Evolutionary conservation across 441 rosid genomes (phyloP), one percentile per base, ranked within the genome.

Genomic region (Eugenia klotzschiana): DNA sequence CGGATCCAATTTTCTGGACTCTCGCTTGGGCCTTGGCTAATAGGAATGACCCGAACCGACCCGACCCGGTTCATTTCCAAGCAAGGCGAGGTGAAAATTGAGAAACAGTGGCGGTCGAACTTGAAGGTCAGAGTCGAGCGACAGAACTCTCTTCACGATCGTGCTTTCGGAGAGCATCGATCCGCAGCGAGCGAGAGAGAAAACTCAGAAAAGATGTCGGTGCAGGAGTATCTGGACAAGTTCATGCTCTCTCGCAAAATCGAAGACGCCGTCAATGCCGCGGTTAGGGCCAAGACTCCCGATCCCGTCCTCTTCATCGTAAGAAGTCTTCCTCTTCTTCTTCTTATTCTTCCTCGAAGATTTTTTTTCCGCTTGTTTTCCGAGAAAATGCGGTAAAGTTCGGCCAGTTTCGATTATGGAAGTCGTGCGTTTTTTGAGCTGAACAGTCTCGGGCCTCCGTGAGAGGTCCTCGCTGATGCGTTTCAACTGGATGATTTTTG

Each of bases 301-400:
- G 98, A 95, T 92, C 98, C 98, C 81, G 95, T 97, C 80, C 98
- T 97, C 85, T 95, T 95, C 93, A 97, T 97, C 89, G 98, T 97
- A 85, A 82, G 80, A 51, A 8, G 52, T 82, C 84, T 37, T 74
- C 80, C 79, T 51, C 37, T 16, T 43, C 77, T 0, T 22, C 54
- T 2, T 16, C 80, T 49, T 51, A 3, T 4, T 82, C 25, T 33
- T 64, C 43, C 74, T 33, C 0, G 7, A 37, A 69, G 4, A 4
- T 37, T 11, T 2, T 37, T 69, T 37, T 69, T 40, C 46, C 46
- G 46, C 77, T 20, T 40, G 25, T 64, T 69, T 8, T 10, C 25
- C 46, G 74, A 64, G 74, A 18, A 64, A 64, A 33, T 64, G 74
- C 46, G 14, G n/a, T 23, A 1, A 33, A 33, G 74, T 10, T 7